phyloP scores from a whole-genome alignment of 2,329 filamentous ascomycete species.

The Neoarthrinium moseri region DNA sequence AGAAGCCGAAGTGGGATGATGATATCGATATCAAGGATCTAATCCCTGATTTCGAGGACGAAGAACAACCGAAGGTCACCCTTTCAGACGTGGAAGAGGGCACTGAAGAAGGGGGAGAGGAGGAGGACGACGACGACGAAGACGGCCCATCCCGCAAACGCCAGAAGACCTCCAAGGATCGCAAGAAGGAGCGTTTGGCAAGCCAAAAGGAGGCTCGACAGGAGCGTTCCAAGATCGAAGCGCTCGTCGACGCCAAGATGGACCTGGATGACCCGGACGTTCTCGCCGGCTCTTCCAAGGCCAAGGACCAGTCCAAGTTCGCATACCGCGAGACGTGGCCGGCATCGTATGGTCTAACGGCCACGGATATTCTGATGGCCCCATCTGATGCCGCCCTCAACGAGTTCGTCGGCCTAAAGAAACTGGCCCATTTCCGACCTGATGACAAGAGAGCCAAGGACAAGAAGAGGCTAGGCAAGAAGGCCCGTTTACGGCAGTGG shows the following conservation, averaged over 20 bases:
- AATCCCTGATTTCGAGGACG: slow-evolving; percentile 80
- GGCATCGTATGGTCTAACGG: slow-evolving; percentile 82
- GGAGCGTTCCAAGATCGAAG: slow-evolving; percentile 81
- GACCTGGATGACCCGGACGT: slow-evolving; percentile 68
- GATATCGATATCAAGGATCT: slow-evolving; percentile 97
- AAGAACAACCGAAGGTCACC: slow-evolving; percentile 52
- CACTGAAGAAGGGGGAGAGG: slow-evolving; percentile 34
- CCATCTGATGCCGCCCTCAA: slow-evolving; percentile 85
- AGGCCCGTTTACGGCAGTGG: slow-evolving; percentile 87
- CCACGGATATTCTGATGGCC: slow-evolving; percentile 85
- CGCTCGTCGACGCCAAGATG: slow-evolving; percentile 79
- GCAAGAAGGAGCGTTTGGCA: slow-evolving; percentile 56
- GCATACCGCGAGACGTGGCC: slow-evolving; percentile 94
- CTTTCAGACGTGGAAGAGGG: slow-evolving; percentile 54
- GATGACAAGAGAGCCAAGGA: slow-evolving; percentile 86
- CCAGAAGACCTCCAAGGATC: slow-evolving; percentile 59
- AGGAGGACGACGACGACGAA: slow-evolving; percentile 39
- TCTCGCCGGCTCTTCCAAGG: slow-evolving; percentile 34
- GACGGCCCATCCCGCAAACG: slow-evolving; percentile 49
- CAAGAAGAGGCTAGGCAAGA: slow-evolving; percentile 87
- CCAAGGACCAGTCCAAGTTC: slow-evolving; percentile 53
- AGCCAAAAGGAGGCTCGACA: slow-evolving; percentile 72
- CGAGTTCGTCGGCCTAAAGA: slow-evolving; percentile 90
- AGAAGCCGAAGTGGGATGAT: slow-evolving; percentile 92
- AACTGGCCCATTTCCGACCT: slow-evolving; percentile 87